Percentiles rank a stretch among this genome's conserved stretches.
Evolutionary conservation across 169 alveolate species (phyloP).

Genomic region (Cryptosporidium meleagridis): DNA sequence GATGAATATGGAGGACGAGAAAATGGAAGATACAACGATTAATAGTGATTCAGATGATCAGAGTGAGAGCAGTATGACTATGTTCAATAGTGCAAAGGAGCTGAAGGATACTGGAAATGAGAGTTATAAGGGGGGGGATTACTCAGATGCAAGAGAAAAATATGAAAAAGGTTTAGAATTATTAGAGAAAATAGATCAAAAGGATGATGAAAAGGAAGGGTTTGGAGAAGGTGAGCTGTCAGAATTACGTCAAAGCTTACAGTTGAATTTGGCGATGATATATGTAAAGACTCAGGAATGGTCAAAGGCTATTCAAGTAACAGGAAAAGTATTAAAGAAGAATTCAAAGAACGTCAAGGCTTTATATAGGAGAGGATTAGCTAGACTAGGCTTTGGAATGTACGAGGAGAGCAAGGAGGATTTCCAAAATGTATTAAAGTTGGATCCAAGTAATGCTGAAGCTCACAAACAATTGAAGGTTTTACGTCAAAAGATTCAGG

Average conservation of each 20-base stretch:
- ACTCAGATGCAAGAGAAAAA: constrained; percentile 28
- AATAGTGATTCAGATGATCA: constrained; percentile 52
- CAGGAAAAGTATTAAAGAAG: constrained; percentile 76
- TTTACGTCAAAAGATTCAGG: constrained; percentile 71
- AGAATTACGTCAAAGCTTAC: constrained; percentile 75
- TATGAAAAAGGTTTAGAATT: constrained; percentile 52
- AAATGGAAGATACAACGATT: constrained; percentile 46
- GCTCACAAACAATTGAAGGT: constrained; percentile 77
- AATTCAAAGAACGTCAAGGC: constrained; percentile 77
- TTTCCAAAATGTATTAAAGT: constrained; percentile 60
- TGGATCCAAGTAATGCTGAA: constrained; percentile 77
- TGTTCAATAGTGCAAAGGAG: background rate
- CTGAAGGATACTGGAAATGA: constrained; percentile 57
- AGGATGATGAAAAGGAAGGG: constrained; percentile 34
- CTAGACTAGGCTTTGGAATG: constrained; percentile 76
- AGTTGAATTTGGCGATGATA: constrained; percentile 76
- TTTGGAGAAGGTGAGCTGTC: background rate
- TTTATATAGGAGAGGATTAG: constrained; percentile 77
- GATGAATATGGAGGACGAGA: constrained; percentile 34
- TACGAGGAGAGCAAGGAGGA: constrained; percentile 78
- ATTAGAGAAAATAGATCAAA: constrained; percentile 29
- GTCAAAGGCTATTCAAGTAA: constrained; percentile 76
- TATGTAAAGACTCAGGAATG: constrained; percentile 77
- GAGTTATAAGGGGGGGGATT: constrained; percentile 2
- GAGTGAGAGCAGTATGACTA: constrained; percentile 19